Base-by-base conservation (phyloP, 139 green algal genomes). In the Chlorella sp. region DNA sequence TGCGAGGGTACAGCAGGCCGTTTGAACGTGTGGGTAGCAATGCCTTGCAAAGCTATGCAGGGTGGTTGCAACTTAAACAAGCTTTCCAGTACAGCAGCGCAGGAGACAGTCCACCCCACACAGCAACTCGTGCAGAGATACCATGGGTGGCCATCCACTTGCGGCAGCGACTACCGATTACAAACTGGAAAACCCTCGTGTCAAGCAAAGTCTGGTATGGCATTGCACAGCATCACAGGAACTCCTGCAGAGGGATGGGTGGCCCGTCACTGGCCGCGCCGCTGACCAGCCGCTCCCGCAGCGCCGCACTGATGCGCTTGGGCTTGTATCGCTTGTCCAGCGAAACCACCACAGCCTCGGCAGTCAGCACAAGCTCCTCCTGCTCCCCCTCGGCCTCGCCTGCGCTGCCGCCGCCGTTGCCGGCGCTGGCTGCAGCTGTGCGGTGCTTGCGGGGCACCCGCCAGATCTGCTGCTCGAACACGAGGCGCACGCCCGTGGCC, bases 391-490 rank as follows among this genome's bases (percentile, higher is more conserved):
- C 65, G 1, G 65, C 34, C 65, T 73, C 65, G 16, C 19, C 70
- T 30, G 1, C 28, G 22, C 13, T 20, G 43, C 36, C 30, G 74
- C 73, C 22, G 38, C 65, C 43, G 30, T 40, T 54, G 41, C 60
- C 41, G 56, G 62, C 30, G 30, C 56, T 83, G 41, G 40, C 19
- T 17, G 60, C 58, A 56, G 76, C 5, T n/a, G 38, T 6, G 22
- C 62, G 14, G 34, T 54, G 76, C n/a, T 11, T 9, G 26, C 72
- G 43, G 0, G 60, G 56, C 56, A 75, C 44, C 43, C 62, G 79
- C 79, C 62, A 83, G 22, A 90, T n/a, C 51, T 88, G 51, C 69
- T 90, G 87, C 38, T 85, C 77, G 28, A 90, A 76, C 17, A 83
- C 48, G 0, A 84, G 28, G n/a, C 87, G 82, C 0, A 68, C 85